Evolutionary conservation across 495 filamentous ascomycete species (phyloP), one percentile per base, ranked within the genome.

Genomic region (Geoglossum glabrum): DNA sequence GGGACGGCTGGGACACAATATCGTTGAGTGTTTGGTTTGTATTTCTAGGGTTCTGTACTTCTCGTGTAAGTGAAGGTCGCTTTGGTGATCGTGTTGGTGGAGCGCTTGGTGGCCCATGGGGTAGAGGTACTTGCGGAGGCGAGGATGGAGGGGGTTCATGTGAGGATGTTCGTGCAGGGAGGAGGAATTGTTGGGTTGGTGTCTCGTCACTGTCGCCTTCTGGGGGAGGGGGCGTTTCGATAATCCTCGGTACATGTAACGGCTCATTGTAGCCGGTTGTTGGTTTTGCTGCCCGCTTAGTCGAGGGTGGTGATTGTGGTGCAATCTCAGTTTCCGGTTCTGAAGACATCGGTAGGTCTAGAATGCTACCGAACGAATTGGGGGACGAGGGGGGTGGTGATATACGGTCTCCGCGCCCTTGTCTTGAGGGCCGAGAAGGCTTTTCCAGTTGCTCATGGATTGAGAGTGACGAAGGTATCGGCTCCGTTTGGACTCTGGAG

Each of bases 171-270:
- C 79, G 68, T 57, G 79, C 67, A 17, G 59, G 59, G 54, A 54
- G 43, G 11, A 19, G 79, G 72, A 28, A 71, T 72, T 23, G 65
- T 58, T 57, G 71, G 43, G 52, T 60, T 52, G 57, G 46, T 23
- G 56, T 23, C 25, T 28, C 68, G 60, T 34, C 65, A 59, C 38
- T 64, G 64, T 76, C 71, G 27, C 77, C 74, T 52, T 72, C 72
- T 10, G 68, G 64, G 13, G 58, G 50, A 4, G 76, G 71, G 3
- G 83, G 82, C 1, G 82, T 84, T 69, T 88, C 84, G 55, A 86
- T 65, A 59, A 88, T 87, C 46, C 76, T 73, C 27, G 86, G 82
- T 7, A 85, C 56, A 49, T 45, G 34, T 19, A 46, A 33, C 3
- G 36, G 36, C 17, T 49, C 43, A 19, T 19, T 43, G 7, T 21